Evolutionary conservation across 257 asterid species (phyloP), one percentile per base, ranked within the genome.

Genomic region (Solanum okadae): DNA sequence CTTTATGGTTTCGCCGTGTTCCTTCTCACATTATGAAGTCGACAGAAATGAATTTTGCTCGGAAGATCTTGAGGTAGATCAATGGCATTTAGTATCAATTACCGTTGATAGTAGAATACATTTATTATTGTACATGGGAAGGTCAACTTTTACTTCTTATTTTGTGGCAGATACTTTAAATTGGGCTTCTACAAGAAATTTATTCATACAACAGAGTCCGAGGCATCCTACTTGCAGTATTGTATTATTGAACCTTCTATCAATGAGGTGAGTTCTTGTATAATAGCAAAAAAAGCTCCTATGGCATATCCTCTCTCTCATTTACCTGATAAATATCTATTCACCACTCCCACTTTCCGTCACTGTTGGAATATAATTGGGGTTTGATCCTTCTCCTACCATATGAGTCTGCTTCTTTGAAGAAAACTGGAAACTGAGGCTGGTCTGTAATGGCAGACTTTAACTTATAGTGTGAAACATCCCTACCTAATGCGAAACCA

Each of bases 181-280:
- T 87, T 93, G 88, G 98, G 99, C 76, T 93, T 94, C 92, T 97
- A 92, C 95, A 93, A 88, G 90, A 91, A 88, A 84, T 95, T 96
- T 91, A 94, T 97, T 83, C 83, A 71, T 85, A 92, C 92, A 25
- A 85, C 94, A 10, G 95, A 93, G 91, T 90, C 90, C 29, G 98
- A 95, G 89, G 98, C 98, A 84, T 97, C 99, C 87, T 90, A 90
- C 92, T 93, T 95, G 87, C 98, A 97, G 91, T 96, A 90, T 87
- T 97, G 96, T 92, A 91, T 96, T 89, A 77, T 97, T 37, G 98
- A 97, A 91, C 96, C 99, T 86, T 93, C 92, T 88, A 93, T 97
- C 87, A 93, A 88, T 87, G 96, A 95, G 98, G 99, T 96, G 56
- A 70, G 79, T 88, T 49, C 31, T 85, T 49, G 25, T 82, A 46